These are phyloP conservation scores for Ascoidea asiatica DNA, from an alignment of 805 yeast genomes.

Conservation along the genomic window DNA sequence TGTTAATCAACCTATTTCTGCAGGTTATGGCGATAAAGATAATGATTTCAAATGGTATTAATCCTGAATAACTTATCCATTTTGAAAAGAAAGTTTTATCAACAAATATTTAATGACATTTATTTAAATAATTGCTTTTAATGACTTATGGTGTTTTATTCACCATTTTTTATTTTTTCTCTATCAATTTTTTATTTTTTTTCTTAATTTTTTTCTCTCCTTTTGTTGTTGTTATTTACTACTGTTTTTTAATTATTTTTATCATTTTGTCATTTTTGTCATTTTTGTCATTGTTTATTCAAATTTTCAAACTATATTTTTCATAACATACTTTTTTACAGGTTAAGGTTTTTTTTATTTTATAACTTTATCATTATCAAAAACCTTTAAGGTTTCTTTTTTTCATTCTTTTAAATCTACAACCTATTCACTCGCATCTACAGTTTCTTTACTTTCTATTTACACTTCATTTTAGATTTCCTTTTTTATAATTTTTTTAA, in stretches of 20 bases:
- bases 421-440: background rate
- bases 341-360: background rate
- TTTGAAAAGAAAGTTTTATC: no score
- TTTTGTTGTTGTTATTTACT: no score
- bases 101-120: no score
- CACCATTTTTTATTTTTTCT: no score
- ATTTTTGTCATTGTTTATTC: background rate
- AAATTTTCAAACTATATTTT: background rate
- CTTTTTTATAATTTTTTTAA: no score
- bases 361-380: background rate
- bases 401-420: no score
- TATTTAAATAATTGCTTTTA: background rate
- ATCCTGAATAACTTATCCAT: background rate
- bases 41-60: background rate
- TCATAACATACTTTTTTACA: background rate
- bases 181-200: no score
- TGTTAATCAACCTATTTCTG: no score
- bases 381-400: background rate
- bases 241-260: background rate
- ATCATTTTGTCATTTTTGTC: background rate
- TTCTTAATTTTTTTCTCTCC: background rate
- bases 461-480: background rate
- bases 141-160: no score
- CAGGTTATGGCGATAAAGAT: no score
- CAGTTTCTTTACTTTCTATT: background rate